These are phyloP conservation scores for Solanum lycopersicoides DNA, from an alignment of 257 asterid species.

Conservation along the genomic window DNA sequence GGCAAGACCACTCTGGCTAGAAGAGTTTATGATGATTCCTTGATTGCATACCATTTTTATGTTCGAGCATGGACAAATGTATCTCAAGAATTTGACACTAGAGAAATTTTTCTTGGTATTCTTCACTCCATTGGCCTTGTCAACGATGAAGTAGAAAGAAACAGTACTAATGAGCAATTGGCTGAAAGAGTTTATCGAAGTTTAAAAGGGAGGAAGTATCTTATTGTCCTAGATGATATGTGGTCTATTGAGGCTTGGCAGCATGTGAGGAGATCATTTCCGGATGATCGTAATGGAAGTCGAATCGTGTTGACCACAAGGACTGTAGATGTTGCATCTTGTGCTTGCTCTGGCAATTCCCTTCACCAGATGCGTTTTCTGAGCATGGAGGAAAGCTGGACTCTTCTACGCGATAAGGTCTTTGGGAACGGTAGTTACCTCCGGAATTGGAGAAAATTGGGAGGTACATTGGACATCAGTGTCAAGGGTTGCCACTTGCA, in stretches of 20 bases:
- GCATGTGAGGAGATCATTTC: neutral
- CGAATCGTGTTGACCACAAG: neutral
- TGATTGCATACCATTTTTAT: too few species aligned
- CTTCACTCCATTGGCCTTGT: neutral
- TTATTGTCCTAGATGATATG: neutral
- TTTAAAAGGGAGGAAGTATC: neutral
- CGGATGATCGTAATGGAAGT: neutral
- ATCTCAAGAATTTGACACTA: too few species aligned
- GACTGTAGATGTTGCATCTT: neutral
- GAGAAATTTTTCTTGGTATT: neutral
- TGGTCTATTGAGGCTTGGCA: neutral
- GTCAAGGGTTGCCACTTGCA: neutral
- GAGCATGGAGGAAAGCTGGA: neutral
- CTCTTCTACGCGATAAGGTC: neutral
- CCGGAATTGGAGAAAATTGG: neutral
- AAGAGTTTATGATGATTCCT: too few species aligned
- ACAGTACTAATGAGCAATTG: neutral
- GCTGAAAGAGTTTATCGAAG: neutral
- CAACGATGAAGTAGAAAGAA: neutral
- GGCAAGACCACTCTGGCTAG: too few species aligned
- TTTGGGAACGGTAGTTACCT: neutral
- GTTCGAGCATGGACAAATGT: too few species aligned
- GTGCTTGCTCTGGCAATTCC: neutral
- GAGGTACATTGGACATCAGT: neutral
- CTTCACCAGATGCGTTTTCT: neutral